A percentile compares a stretch with the other conserved stretches of the same genome.
These are phyloP conservation scores for Ceratocystis colombiana DNA, from an alignment of 2,329 filamentous ascomycete genomes.

Conservation along the genomic window DNA sequence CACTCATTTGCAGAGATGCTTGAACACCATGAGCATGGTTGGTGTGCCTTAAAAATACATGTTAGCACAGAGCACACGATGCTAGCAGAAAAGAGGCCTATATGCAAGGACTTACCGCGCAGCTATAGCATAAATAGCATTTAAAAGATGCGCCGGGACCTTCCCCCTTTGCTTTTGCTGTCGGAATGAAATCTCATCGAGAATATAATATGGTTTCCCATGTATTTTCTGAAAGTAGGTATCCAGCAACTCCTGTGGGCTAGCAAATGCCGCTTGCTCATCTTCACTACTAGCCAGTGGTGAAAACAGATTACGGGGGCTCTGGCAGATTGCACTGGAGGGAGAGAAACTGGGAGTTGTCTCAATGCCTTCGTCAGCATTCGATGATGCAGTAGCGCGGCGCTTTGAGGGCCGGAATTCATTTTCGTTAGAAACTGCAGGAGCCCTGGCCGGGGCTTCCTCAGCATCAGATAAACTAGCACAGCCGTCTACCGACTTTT, in stretches of 20 bases:
- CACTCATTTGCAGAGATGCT: conserved; percentile 55
- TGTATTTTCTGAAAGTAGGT: conserved; percentile 72
- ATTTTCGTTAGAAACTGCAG: not conserved
- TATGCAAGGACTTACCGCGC: conserved; percentile 42
- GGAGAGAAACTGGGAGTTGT: not conserved
- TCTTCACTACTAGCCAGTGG: not conserved
- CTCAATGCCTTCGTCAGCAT: not conserved
- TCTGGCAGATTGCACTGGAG: not conserved
- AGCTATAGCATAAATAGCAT: conserved; percentile 52
- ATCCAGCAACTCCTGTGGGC: conserved; percentile 49
- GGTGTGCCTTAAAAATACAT: conserved; percentile 49
- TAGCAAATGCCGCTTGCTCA: not conserved
- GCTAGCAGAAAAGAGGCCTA: conserved; percentile 4
- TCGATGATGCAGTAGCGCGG: not conserved
- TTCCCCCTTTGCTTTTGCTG: conserved; percentile 61
- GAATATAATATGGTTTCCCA: conserved; percentile 69
- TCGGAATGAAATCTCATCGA: conserved; percentile 66
- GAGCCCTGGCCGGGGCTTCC: not conserved
- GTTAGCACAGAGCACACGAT: conserved; percentile 13
- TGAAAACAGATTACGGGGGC: not conserved
- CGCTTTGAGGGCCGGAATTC: not conserved
- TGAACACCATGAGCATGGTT: conserved; percentile 57
- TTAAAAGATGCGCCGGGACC: conserved; percentile 45
- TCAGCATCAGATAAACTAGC: not conserved
- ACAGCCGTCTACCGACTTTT: not conserved